Evolutionary conservation across 352 stramenopile genomes (phyloP), one percentile per base, ranked within the genome.

Genomic region (Phytopythium ostracodes): DNA sequence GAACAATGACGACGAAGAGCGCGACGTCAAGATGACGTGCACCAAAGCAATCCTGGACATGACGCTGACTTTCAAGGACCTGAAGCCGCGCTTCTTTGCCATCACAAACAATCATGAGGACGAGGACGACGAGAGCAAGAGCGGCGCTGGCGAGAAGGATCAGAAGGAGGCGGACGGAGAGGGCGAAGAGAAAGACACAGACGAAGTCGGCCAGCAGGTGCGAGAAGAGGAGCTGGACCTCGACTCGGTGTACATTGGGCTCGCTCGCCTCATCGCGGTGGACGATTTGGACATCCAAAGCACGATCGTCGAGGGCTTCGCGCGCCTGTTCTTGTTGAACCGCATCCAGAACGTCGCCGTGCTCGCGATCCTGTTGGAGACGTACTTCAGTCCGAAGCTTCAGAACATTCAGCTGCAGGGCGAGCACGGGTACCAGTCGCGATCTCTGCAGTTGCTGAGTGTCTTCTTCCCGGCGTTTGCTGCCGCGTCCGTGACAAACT

Each of bases 1-100:
- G 49, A 91, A 88, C 68, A 89, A 88, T 44, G 75, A 81, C 11
- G 76, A 92, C 35, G 84, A 93, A 75, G 84, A 93, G 62, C 76
- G 66, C 11, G 82, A 91, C 25, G 76, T 91, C 31, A 90, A 91
- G 65, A 70, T 88, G 57, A 90, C 75, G n/a, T 91, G 84, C 54
- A 81, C 91, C 27, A 75, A 83, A 51, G 74, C 80, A 17, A 84
- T 91, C 49, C 71, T 90, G 44, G 83, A 92, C 56, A 85, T 88
- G 71, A 60, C 75, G 14, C 79, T 89, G 53, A 86, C 77, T 33
- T 91, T 87, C 40, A 73, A 70, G 11, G 76, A 88, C 25, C 50
- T 93, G 14, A 59, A 78, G 31, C 77, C 82, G 8, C 73, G 85
- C 42, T 71, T 82, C 61, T 73, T 88, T 27, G 68, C 73, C 4